A percentile compares a stretch with the other conserved stretches of the same genome.
These are phyloP conservation scores for Basidiobolus heterosporus DNA, from an alignment of 371 early-diverging fungal genomes.

Conservation along the genomic window DNA sequence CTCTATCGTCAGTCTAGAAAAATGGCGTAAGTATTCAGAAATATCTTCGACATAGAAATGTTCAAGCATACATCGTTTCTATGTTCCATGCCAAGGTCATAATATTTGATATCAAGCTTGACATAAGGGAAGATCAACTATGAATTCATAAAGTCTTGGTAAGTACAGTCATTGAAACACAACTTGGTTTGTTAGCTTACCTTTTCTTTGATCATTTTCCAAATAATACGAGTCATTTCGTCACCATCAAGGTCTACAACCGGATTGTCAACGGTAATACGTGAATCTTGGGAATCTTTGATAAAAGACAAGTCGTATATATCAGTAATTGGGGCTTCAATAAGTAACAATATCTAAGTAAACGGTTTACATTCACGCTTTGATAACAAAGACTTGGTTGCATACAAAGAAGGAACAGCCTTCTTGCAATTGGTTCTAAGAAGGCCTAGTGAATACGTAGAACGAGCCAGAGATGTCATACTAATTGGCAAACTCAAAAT, in stretches of 20 bases:
- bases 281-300: constrained; percentile 21
- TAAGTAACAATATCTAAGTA: no score
- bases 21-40: not conserved
- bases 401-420: no score
- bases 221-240: constrained; percentile 95
- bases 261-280: constrained; percentile 58
- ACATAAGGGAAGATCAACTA: constrained; percentile 81
- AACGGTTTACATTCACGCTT: no score
- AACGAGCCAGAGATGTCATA: no score
- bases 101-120: constrained; percentile 87
- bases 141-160: not conserved
- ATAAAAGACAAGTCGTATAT: not conserved
- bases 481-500: no score
- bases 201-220: constrained; percentile 84
- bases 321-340: not conserved
- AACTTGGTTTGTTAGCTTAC: constrained; percentile 7
- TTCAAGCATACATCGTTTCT: constrained; percentile 53
- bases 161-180: not conserved
- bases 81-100: constrained; percentile 79
- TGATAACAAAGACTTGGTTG: no score
- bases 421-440: no score
- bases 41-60: not conserved
- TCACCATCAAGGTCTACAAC: constrained; percentile 90
- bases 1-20: constrained; percentile 77
- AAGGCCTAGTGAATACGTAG: no score